phyloP scores from a whole-genome alignment of 2,329 filamentous ascomycete species.

The Fusarium tjaetaba region DNA sequence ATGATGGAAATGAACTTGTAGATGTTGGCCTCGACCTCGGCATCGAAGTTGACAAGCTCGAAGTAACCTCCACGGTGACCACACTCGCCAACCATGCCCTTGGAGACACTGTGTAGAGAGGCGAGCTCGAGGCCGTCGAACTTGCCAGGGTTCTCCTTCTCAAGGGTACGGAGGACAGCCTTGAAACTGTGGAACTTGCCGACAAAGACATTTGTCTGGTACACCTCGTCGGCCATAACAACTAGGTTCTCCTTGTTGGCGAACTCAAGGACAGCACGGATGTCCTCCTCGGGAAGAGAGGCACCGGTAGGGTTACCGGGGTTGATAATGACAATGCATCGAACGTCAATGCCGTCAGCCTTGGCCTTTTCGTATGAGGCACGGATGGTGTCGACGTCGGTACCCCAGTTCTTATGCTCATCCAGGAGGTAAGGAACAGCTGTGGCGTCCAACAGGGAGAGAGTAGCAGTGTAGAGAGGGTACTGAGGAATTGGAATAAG shows the following conservation, averaged over 20 bases:
- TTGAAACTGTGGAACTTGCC: slow-evolving; percentile 98
- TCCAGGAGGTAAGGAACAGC: slow-evolving; percentile 95
- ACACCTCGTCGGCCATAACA: slow-evolving; percentile 95
- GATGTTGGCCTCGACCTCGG: slow-evolving; percentile 87
- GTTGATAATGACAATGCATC: slow-evolving; percentile 97
- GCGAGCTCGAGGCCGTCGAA: slow-evolving; percentile 90
- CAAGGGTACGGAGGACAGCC: slow-evolving; percentile 81
- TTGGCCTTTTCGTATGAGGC: slow-evolving; percentile 78
- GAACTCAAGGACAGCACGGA: slow-evolving; percentile 86
- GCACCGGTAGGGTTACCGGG: slow-evolving; percentile 97
- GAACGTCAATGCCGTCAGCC: slow-evolving; percentile 82
- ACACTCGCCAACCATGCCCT: slow-evolving; percentile 99
- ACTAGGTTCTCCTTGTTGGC: slow-evolving; percentile 87
- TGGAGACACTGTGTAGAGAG: slow-evolving; percentile 92
- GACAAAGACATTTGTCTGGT: slow-evolving; percentile 98
- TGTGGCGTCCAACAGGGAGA: slow-evolving; percentile 83
- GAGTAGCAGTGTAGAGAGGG: slow-evolving; percentile 93
- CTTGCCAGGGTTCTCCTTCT: slow-evolving; percentile 76
- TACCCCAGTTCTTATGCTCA: slow-evolving; percentile 87
- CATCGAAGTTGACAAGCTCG: slow-evolving; percentile 90
- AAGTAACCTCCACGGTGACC: slow-evolving; percentile 98
- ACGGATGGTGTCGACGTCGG: slow-evolving; percentile 82
- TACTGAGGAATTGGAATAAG: slow-evolving; percentile 98
- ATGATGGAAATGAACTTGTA: slow-evolving; percentile 99
- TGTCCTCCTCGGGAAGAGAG: slow-evolving; percentile 79